These are phyloP conservation scores for Hyaloscypha hepaticicola DNA, from an alignment of 495 filamentous ascomycete species.

Conservation along the genomic window DNA sequence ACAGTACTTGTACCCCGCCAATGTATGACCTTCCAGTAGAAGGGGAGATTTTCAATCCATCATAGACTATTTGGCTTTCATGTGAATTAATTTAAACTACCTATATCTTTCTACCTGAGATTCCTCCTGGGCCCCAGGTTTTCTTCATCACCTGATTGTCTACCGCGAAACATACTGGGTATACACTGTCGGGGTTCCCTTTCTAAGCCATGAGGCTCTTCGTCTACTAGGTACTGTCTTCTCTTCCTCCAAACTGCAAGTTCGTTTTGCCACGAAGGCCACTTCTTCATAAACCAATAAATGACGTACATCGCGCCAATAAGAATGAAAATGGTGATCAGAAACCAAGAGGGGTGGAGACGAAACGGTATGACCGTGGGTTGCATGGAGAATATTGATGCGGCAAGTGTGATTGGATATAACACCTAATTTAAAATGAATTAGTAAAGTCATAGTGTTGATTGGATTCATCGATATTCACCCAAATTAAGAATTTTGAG, in stretches of 20 bases:
- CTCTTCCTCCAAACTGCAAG: background rate
- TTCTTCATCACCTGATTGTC: background rate
- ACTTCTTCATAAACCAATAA: slow-evolving; percentile 6
- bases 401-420: background rate
- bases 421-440: background rate
- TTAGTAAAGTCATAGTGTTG: background rate
- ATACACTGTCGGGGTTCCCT: background rate
- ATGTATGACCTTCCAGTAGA: too few species aligned
- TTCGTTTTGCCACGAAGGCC: slow-evolving; percentile 6
- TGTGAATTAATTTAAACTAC: background rate
- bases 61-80: background rate
- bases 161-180: background rate
- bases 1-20: too few species aligned
- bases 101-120: background rate
- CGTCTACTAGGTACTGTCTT: slow-evolving; percentile 2
- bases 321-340: background rate
- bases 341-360: slow-evolving; percentile 3
- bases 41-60: too few species aligned
- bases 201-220: background rate
- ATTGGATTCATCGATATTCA: background rate
- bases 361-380: slow-evolving; percentile 3
- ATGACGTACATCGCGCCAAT: slow-evolving; percentile 5
- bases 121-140: background rate
- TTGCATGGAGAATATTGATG: slow-evolving; percentile 10
- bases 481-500: slow-evolving; percentile 1